Percentiles rank a stretch among this genome's conserved stretches.
These are phyloP conservation scores for Delonix regia DNA, from an alignment of 306 rosid species.

Conservation along the genomic window DNA sequence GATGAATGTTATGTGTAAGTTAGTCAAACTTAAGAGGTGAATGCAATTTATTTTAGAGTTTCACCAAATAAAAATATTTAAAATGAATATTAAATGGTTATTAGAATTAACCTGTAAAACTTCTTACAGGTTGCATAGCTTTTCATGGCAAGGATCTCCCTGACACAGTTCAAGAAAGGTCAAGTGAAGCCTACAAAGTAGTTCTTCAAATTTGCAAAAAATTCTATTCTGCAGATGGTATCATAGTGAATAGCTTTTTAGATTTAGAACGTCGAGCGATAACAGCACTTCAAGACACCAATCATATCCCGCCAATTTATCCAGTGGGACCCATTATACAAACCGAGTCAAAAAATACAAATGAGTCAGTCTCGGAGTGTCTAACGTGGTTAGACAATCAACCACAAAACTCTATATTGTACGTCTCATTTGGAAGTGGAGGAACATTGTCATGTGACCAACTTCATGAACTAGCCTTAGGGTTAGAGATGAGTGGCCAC, in stretches of 20 bases:
- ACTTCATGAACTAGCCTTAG: neutral
- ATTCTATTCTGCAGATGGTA: slow-evolving; percentile 31
- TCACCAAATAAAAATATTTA: too few relatives aligned
- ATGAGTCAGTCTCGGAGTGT: neutral
- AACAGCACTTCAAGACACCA: slow-evolving; percentile 7
- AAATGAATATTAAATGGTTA: too few relatives aligned
- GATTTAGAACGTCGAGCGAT: slow-evolving; percentile 18
- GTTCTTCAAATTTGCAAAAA: neutral
- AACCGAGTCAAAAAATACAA: slow-evolving; percentile 5
- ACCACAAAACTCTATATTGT: slow-evolving; percentile 33
- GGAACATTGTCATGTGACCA: neutral
- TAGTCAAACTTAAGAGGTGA: too few relatives aligned
- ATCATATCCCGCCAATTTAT: slow-evolving; percentile 9
- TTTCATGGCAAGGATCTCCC: slow-evolving; percentile 36
- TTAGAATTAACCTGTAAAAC: too few relatives aligned
- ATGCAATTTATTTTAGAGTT: too few relatives aligned
- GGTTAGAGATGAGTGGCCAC: neutral
- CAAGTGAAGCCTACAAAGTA: slow-evolving; percentile 15
- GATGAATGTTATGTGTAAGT: too few relatives aligned
- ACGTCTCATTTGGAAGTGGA: neutral
- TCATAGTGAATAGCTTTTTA: slow-evolving; percentile 29
- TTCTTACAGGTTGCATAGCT: neutral
- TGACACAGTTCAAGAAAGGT: neutral
- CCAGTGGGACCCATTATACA: neutral
- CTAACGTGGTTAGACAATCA: slow-evolving; percentile 40